Evolutionary conservation across 768 basidiomycete species (phyloP), one percentile per base, ranked within the genome.

Genomic region (Dacryopinax primogenitus): DNA sequence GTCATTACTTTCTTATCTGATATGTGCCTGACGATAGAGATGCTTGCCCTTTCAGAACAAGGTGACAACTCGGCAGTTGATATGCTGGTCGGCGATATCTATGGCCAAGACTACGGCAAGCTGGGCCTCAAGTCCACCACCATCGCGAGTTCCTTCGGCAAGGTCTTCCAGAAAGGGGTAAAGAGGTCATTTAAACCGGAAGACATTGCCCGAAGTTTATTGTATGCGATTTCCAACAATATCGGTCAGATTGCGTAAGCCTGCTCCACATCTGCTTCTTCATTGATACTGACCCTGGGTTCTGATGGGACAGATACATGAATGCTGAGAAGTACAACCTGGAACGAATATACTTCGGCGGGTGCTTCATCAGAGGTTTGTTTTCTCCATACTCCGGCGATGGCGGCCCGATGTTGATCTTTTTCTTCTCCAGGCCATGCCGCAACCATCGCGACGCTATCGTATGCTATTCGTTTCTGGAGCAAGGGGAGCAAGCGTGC

Each of bases 381-480:
- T 74, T 37, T 21, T 11, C 44, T 7, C 47, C 18, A 21, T 18
- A 15, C 32, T 45, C 64, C 33, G 26, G 1, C 45, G 30, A 12
- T 9, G 41, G 34, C 61, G 16, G 1, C 32, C 23, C 58, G 18
- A 3, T 15, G 12, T 44, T 62, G 33, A 62, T 33, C 73, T 23
- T 69, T 61, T 66, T 65, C 63, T 66, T 35, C 16, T 67, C 28
- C 74, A 95, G 93, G 96, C 18, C 96, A 98, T 73, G 88, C 95
- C 47, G 90, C 94, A 34, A 99, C 96, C 33, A 94, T 99, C 72
- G 88, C 92, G 18, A 98, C 96, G 18, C 80, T 98, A 63, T 98
- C 96, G 23, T 99, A 99, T 76, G 96, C 96, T 23, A 98, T 99
- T 76, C 86, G 96, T 18, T 99, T 98, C 78, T 99, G 96, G 96